These are phyloP conservation scores for Globisporangium apiculatum DNA, from an alignment of 352 stramenopile genomes.

Conservation along the genomic window DNA sequence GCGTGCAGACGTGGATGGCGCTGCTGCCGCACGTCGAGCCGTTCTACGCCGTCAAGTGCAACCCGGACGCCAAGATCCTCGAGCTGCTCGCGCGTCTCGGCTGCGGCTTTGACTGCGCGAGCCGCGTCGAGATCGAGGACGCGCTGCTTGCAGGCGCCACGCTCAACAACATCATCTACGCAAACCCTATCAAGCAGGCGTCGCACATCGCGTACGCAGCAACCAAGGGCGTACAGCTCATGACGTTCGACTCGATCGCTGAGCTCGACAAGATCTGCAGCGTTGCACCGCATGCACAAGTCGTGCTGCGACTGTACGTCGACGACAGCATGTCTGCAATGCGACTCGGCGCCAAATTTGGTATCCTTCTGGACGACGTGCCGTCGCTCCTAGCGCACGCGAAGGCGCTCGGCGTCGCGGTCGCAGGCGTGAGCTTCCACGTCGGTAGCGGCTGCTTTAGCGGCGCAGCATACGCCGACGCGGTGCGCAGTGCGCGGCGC, in stretches of 20 bases:
- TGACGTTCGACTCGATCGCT: slow-evolving; percentile 92
- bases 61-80: slow-evolving; percentile 80
- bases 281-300: slow-evolving; percentile 74
- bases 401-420: slow-evolving; percentile 74
- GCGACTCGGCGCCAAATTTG: slow-evolving; percentile 92
- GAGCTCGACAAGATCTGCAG: slow-evolving; percentile 91
- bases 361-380: slow-evolving; percentile 88
- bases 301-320: slow-evolving; percentile 87
- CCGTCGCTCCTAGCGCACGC: slow-evolving; percentile 73
- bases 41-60: slow-evolving; percentile 96
- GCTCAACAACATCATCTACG: slow-evolving; percentile 88
- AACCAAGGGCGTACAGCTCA: slow-evolving; percentile 68
- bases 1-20: slow-evolving; percentile 65
- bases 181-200: slow-evolving; percentile 93
- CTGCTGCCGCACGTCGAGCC: slow-evolving; percentile 80
- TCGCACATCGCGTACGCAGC: slow-evolving; percentile 86
- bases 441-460: slow-evolving; percentile 92
- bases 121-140: slow-evolving; percentile 76
- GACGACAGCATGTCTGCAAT: slow-evolving; percentile 91
- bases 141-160: slow-evolving; percentile 63
- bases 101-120: slow-evolving; percentile 92
- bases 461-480: slow-evolving; percentile 85
- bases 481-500: slow-evolving; percentile 73
- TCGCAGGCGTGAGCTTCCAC: slow-evolving; percentile 92
- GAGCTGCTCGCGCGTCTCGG: slow-evolving; percentile 53